Percentiles rank a stretch among this genome's conserved stretches.
phyloP scores from a whole-genome alignment of 2,329 filamentous ascomycete genomes.

The Nothopassalora personata region DNA sequence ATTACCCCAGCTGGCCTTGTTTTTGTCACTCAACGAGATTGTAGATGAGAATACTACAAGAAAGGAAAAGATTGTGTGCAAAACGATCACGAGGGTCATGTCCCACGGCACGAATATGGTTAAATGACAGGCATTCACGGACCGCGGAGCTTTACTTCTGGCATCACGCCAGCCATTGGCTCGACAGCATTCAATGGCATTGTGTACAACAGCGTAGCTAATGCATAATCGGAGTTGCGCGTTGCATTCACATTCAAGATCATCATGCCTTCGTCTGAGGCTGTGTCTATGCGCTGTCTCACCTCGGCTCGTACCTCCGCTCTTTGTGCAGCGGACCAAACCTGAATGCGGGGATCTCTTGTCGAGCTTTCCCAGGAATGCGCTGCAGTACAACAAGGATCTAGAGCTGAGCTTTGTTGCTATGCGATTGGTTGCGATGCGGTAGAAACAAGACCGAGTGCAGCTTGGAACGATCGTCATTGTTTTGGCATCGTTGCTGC shows the following conservation, averaged over 20 bases:
- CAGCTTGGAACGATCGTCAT: background rate
- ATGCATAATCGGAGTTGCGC: slow-evolving; percentile 16
- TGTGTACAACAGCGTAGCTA: slow-evolving; percentile 21
- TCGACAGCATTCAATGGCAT: slow-evolving; percentile 13
- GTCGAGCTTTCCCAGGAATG: background rate
- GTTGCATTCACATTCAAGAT: background rate
- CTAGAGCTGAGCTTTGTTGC: background rate
- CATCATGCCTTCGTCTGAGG: background rate
- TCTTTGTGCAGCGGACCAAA: background rate
- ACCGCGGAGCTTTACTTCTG: slow-evolving; percentile 13
- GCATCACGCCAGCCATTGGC: slow-evolving; percentile 17
- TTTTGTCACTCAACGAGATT: background rate
- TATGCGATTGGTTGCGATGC: background rate
- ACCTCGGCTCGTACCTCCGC: background rate
- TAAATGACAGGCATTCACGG: slow-evolving; percentile 16
- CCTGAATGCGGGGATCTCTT: background rate
- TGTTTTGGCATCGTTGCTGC: background rate
- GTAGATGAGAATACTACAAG: slow-evolving; percentile 2
- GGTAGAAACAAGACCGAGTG: background rate
- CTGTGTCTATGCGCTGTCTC: background rate
- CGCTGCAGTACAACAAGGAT: background rate
- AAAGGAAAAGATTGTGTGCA: background rate
- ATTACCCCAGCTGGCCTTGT: background rate
- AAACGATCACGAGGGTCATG: slow-evolving; percentile 5
- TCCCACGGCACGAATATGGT: slow-evolving; percentile 13